These are phyloP conservation scores for Sporothrix dimorphospora DNA, from an alignment of 2,329 filamentous ascomycete genomes.

Conservation along the genomic window DNA sequence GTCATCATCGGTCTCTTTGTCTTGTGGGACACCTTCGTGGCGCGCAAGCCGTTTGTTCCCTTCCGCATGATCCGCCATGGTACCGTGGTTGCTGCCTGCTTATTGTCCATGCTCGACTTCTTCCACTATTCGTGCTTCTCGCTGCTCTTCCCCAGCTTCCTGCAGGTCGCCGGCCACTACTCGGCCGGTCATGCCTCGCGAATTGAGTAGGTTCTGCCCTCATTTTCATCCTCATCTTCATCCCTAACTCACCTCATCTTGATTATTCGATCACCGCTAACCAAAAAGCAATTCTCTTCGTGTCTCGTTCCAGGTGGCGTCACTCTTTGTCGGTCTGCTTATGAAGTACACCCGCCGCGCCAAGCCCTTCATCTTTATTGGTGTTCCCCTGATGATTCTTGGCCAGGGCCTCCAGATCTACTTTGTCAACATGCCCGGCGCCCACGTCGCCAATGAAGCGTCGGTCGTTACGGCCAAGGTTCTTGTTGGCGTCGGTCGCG, in stretches of 20 bases:
- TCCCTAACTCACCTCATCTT: no score
- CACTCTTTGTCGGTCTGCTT: slow-evolving; percentile 59
- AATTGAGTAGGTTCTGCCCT: slow-evolving; percentile 42
- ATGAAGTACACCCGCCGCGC: slow-evolving; percentile 61
- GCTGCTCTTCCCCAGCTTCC: slow-evolving; percentile 42
- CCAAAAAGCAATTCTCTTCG: slow-evolving; percentile 52
- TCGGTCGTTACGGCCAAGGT: slow-evolving; percentile 66
- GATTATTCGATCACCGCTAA: neutral
- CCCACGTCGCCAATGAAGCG: slow-evolving; percentile 47
- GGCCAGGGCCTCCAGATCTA: slow-evolving; percentile 61
- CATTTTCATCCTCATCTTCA: no score
- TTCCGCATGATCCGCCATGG: slow-evolving; percentile 44
- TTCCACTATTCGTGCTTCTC: slow-evolving; percentile 44
- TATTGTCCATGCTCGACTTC: slow-evolving; percentile 44
- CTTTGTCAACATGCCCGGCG: slow-evolving; percentile 61
- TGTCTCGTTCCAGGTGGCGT: slow-evolving; percentile 58
- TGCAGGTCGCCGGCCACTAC: slow-evolving; percentile 61
- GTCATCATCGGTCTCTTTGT: slow-evolving; percentile 22
- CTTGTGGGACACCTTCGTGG: slow-evolving; percentile 43
- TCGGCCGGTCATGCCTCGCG: slow-evolving; percentile 59
- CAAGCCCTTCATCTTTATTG: slow-evolving; percentile 64
- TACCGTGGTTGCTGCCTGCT: slow-evolving; percentile 46
- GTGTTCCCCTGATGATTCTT: slow-evolving; percentile 63
- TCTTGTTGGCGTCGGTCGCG: slow-evolving; percentile 64
- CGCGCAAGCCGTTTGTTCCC: slow-evolving; percentile 45